phyloP scores from a whole-genome alignment of 306 rosid species.

The Begonia peltatifolia region DNA sequence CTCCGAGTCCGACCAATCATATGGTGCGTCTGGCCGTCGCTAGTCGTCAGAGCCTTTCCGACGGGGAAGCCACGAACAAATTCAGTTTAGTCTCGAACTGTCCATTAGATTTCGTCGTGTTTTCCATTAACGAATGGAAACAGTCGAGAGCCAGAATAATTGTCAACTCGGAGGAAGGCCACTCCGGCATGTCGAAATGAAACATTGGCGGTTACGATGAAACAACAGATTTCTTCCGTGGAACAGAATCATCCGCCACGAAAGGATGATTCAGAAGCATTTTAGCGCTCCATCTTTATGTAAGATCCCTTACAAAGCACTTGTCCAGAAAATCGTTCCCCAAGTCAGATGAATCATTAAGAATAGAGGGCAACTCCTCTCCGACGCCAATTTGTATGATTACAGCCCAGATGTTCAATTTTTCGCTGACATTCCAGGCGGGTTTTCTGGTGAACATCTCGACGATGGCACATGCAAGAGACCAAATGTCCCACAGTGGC shows the following conservation, averaged over 20 bases:
- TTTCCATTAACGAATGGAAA: too few relatives aligned
- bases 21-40: too few relatives aligned
- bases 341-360: slow-evolving; percentile 31
- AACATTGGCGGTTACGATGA: slow-evolving; percentile 25
- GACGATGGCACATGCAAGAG: slow-evolving; percentile 53
- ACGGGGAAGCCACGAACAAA: too few relatives aligned
- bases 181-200: slow-evolving; percentile 49
- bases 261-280: slow-evolving; percentile 63
- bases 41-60: too few relatives aligned
- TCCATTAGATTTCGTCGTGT: too few relatives aligned
- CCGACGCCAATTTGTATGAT: slow-evolving; percentile 47
- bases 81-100: too few relatives aligned
- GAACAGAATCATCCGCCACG: slow-evolving; percentile 9
- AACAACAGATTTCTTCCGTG: slow-evolving; percentile 2
- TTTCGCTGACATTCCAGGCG: slow-evolving; percentile 28
- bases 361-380: slow-evolving; percentile 41
- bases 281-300: slow-evolving; percentile 60
- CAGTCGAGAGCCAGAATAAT: neutral
- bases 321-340: slow-evolving; percentile 46
- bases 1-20: too few relatives aligned
- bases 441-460: slow-evolving; percentile 65
- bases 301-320: slow-evolving; percentile 57
- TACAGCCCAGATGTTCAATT: slow-evolving; percentile 21
- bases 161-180: slow-evolving; percentile 17
- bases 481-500: slow-evolving; percentile 56